phyloP scores from a whole-genome alignment of 2,329 filamentous ascomycete genomes.

The Fusarium sp. region DNA sequence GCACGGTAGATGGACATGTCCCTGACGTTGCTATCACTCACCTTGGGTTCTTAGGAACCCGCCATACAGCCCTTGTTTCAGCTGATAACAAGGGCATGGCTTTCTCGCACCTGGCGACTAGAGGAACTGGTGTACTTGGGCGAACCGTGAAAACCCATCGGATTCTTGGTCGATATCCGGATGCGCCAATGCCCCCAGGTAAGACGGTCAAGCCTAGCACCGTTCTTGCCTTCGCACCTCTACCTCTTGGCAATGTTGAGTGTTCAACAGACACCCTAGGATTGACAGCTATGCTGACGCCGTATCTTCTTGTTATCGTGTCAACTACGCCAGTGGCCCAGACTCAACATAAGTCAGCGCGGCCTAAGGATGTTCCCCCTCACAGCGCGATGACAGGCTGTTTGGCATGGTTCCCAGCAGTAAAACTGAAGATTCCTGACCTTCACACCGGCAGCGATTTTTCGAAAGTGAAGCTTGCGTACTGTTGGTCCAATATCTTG shows the following conservation, averaged over 20 bases:
- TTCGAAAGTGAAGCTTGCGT: slow-evolving; percentile 87
- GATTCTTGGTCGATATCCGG: slow-evolving; percentile 89
- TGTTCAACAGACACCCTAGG: slow-evolving; percentile 87
- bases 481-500: slow-evolving; percentile 98
- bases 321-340: slow-evolving; percentile 96
- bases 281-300: slow-evolving; percentile 92
- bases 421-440: slow-evolving; percentile 83
- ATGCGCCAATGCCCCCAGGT: slow-evolving; percentile 66
- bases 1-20: slow-evolving; percentile 82
- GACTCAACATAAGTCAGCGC: slow-evolving; percentile 91
- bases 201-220: slow-evolving; percentile 89
- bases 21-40: slow-evolving; percentile 81
- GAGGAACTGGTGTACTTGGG: slow-evolving; percentile 86
- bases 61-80: slow-evolving; percentile 93
- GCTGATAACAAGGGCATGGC: slow-evolving; percentile 97
- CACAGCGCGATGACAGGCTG: slow-evolving; percentile 94
- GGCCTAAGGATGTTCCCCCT: slow-evolving; percentile 88
- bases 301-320: slow-evolving; percentile 94
- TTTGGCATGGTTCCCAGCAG: slow-evolving; percentile 95
- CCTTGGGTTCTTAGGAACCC: slow-evolving; percentile 91
- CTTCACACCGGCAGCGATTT: slow-evolving; percentile 70
- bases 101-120: slow-evolving; percentile 93
- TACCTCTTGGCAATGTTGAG: slow-evolving; percentile 94
- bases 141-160: slow-evolving; percentile 88
- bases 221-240: slow-evolving; percentile 86